These are phyloP conservation scores for Aspergillus kassunensis DNA, from an alignment of 495 filamentous ascomycete species.

Conservation along the genomic window DNA sequence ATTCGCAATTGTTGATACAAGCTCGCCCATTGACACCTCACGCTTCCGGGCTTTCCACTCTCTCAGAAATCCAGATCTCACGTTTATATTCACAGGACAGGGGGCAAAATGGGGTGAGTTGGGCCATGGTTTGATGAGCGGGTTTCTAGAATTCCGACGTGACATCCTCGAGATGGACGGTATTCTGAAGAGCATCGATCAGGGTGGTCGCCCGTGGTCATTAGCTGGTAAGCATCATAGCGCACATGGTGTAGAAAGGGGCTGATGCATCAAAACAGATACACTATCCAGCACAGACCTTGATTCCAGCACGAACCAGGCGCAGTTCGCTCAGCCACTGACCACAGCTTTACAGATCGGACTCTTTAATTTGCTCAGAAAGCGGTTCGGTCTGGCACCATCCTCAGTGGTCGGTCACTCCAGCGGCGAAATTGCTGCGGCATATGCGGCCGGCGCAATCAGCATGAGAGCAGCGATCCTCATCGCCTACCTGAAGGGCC, in stretches of 20 bases:
- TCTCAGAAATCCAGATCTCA: background rate
- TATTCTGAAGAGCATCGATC: background rate
- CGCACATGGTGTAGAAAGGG: too few species aligned
- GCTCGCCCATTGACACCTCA: background rate
- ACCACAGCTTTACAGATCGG: slow-evolving; percentile 31
- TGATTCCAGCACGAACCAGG: background rate
- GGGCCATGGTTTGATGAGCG: slow-evolving; percentile 14
- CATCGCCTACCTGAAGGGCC: slow-evolving; percentile 29
- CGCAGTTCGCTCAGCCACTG: slow-evolving; percentile 21
- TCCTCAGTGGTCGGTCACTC: slow-evolving; percentile 55
- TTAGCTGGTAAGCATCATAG: background rate
- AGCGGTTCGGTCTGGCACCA: slow-evolving; percentile 27
- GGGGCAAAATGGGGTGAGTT: slow-evolving; percentile 26
- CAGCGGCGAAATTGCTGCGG: slow-evolving; percentile 53
- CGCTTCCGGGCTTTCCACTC: too few species aligned
- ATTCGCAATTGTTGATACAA: background rate
- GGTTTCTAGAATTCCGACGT: background rate
- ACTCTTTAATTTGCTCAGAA: slow-evolving; percentile 29
- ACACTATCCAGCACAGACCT: slow-evolving; percentile 10
- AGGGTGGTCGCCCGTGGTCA: background rate
- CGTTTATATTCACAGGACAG: slow-evolving; percentile 26
- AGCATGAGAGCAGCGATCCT: slow-evolving; percentile 32
- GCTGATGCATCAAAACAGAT: background rate
- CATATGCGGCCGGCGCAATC: slow-evolving; percentile 33
- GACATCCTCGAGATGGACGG: background rate